phyloP scores from a whole-genome alignment of 2,329 filamentous ascomycete genomes.

The Phyllosticta citriasiana region DNA sequence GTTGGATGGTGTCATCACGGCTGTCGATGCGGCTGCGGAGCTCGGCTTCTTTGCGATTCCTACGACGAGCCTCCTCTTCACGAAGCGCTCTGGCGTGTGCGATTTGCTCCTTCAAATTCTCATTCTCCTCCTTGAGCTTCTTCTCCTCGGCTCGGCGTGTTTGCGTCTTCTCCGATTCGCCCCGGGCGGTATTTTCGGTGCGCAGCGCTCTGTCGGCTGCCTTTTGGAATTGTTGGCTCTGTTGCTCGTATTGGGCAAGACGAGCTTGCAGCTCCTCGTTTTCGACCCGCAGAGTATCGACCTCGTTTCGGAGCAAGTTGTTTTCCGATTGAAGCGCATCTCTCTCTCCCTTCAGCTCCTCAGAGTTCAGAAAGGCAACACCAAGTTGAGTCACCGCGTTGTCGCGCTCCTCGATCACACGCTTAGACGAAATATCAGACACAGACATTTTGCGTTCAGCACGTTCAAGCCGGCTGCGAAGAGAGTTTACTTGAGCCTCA shows the following conservation, averaged over 20 bases:
- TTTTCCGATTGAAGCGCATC: conserved; percentile 27
- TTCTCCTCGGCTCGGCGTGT: conserved; percentile 23
- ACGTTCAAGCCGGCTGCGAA: conserved; percentile 53
- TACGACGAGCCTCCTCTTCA: conserved; percentile 36
- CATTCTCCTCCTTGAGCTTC: conserved; percentile 62
- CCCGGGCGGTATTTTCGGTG: conserved; percentile 24
- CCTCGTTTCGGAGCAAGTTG: conserved; percentile 25
- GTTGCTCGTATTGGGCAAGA: conserved; percentile 24
- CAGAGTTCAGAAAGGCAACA: conserved; percentile 50
- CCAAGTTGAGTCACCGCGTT: conserved; percentile 53
- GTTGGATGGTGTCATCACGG: conserved; percentile 30
- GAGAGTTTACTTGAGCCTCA: conserved; percentile 48
- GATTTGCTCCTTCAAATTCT: conserved; percentile 60
- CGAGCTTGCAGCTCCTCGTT: conserved; percentile 23
- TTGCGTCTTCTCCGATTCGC: conserved; percentile 17
- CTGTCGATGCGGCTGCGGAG: conserved; percentile 24
- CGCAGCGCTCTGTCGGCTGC: conserved; percentile 24
- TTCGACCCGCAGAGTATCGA: conserved; percentile 13
- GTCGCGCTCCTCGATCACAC: conserved; percentile 54
- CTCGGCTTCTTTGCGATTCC: conserved; percentile 22
- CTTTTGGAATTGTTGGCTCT: conserved; percentile 24
- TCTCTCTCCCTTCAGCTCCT: conserved; percentile 38
- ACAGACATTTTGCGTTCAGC: conserved; percentile 52
- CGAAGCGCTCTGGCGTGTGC: conserved; percentile 64
- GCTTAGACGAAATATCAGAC: conserved; percentile 54